A percentile compares a stretch with the other conserved stretches of the same genome.
phyloP scores from a whole-genome alignment of 2,329 filamentous ascomycete genomes.

The Cercospora nicotianae region DNA sequence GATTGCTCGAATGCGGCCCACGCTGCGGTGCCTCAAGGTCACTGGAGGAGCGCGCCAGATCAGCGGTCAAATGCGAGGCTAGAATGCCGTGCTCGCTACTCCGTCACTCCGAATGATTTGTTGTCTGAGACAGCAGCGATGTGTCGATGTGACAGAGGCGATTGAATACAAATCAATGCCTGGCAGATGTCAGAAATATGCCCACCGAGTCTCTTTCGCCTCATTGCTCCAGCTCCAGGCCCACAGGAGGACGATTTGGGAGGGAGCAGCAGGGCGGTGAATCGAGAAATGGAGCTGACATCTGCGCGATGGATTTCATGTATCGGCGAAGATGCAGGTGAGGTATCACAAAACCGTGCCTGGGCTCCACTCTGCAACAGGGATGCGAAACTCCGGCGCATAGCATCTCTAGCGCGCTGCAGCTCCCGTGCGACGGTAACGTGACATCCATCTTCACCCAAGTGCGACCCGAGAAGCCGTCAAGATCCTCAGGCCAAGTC shows the following conservation, averaged over 20 bases:
- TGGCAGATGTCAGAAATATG: background rate
- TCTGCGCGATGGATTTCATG: background rate
- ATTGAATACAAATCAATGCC: background rate
- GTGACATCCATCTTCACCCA: constrained; percentile 4
- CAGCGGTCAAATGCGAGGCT: constrained; percentile 5
- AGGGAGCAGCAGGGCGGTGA: background rate
- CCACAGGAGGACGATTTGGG: background rate
- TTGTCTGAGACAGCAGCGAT: constrained; percentile 11
- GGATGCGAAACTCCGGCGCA: constrained; percentile 9
- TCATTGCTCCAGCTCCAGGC: background rate
- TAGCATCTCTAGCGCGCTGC: constrained; percentile 10
- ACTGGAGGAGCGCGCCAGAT: background rate
- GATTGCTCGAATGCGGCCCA: constrained; percentile 10
- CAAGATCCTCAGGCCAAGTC: constrained; percentile 5
- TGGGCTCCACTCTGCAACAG: background rate
- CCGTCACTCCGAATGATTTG: constrained; percentile 6
- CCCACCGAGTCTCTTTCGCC: background rate
- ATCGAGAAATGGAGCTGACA: background rate
- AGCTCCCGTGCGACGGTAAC: constrained; percentile 8
- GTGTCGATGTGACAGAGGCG: background rate
- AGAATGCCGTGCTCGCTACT: constrained; percentile 1
- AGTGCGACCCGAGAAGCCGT: constrained; percentile 1
- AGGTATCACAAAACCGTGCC: constrained; percentile 17
- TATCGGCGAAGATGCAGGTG: constrained; percentile 4
- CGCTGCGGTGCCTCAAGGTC: constrained; percentile 9